These are phyloP conservation scores for Calonectria leucothoes DNA, from an alignment of 2,329 filamentous ascomycete genomes.

Conservation along the genomic window DNA sequence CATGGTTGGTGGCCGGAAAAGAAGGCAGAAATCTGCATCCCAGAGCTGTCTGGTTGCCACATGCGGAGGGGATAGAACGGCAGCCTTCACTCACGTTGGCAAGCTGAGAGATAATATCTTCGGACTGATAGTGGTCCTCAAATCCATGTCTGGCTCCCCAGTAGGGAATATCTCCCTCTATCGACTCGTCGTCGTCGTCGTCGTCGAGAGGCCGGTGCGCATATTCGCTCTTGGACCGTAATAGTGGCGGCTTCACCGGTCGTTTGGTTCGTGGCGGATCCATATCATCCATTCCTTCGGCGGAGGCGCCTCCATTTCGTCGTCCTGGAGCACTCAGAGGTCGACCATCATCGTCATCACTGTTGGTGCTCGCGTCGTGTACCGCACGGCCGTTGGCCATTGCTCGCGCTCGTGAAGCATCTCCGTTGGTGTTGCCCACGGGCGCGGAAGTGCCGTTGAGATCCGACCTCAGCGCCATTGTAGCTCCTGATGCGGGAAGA, in stretches of 20 bases:
- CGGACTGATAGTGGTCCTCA: slow-evolving; percentile 90
- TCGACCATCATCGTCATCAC: slow-evolving; percentile 51
- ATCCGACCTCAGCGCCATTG: slow-evolving; percentile 49
- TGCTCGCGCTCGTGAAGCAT: slow-evolving; percentile 44
- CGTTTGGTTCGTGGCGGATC: slow-evolving; percentile 51
- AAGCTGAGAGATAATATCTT: slow-evolving; percentile 87
- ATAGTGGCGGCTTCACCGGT: slow-evolving; percentile 61
- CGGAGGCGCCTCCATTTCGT: slow-evolving; percentile 47
- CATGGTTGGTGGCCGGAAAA: slow-evolving; percentile 5
- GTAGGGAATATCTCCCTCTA: slow-evolving; percentile 60
- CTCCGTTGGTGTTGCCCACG: slow-evolving; percentile 42
- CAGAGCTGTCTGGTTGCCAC: slow-evolving; percentile 48
- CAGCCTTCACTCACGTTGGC: slow-evolving; percentile 73
- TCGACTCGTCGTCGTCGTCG: slow-evolving; percentile 53
- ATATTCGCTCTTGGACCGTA: slow-evolving; percentile 69
- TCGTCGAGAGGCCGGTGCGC: slow-evolving; percentile 56
- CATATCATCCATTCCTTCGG: slow-evolving; percentile 46
- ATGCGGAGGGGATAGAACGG: slow-evolving; percentile 27
- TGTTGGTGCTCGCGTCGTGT: slow-evolving; percentile 43
- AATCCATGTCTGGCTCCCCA: slow-evolving; percentile 84
- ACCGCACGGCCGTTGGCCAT: slow-evolving; percentile 44
- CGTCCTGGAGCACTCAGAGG: slow-evolving; percentile 60
- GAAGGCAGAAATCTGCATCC: neutral
- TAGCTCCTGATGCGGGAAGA: slow-evolving; percentile 30
- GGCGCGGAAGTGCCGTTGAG: slow-evolving; percentile 46